Evolutionary conservation across 2,329 filamentous ascomycete species (phyloP), one percentile per base, ranked within the genome.

Genomic region (Hypoxylon sp.): DNA sequence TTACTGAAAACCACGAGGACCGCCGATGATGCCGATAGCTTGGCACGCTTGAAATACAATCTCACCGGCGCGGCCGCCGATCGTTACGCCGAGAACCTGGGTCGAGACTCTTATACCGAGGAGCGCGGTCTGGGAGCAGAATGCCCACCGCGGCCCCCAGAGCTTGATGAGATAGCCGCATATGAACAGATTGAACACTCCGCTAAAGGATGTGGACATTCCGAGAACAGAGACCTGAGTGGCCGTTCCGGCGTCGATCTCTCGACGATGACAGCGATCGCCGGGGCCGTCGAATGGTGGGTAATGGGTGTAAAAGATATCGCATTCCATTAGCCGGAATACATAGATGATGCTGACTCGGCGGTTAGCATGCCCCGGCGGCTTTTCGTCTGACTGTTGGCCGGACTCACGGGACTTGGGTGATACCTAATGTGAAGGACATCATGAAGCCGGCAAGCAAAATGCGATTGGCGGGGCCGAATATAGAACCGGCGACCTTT

Each of bases 311-410:
- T 91, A 92, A 73, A 87, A 92, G 53, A 85, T 83, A 56, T 92
- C 87, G 75, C 90, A 92, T 51, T 87, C 87, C 89, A 92, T 91
- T 1, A 90, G 73, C 59, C 88, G 87, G 69, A 92, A 91, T 22
- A 89, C 87, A 74, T 89, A 90, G 47, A 90, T 77, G 4, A 84
- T 76, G 3, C 81, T 80, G 55, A 10, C 6, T 2, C 39, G 4
- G 11, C 1, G 13, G 50, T 68, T 51, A 68, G 62, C 34, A 51
- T 6, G 7, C 20, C 39, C 48, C 1, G 5, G n/a, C n/a, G 22
- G 20, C 15, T 26, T 17, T 43, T 17, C 32, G 8, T 34, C 44
- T 55, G 20, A n/a, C 19, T 13, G 8, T 20, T 4, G 20, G 39
- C 3, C 7, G 2, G 17, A 62, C 72, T 69, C 64, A 74, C 72